Base-by-base conservation (phyloP, 768 basidiomycete species). In the Amanita rimosa region DNA sequence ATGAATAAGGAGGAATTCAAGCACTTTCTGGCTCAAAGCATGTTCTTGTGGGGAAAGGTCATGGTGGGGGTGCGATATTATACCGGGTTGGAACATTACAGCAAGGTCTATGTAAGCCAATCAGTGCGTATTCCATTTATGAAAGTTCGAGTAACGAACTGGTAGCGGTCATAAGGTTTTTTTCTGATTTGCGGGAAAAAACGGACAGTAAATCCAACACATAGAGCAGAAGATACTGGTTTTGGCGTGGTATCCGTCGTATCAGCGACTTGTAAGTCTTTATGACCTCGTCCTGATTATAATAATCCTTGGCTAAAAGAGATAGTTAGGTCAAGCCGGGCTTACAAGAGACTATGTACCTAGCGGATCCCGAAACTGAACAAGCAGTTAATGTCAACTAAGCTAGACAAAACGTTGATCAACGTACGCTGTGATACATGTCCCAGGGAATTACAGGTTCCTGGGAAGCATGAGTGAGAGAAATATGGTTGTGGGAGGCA, bases 191-290 rank as follows among this genome's bases (percentile, higher is more conserved):
- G 50, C 85, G 78, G 3, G 92, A 84, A 65, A 98, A 98, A 6
- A 99, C 95, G 44, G 89, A 91, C 46, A 99, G 73, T 24, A 99
- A 76, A 63, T 99, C 95, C 51, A 99, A 78, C 43, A 98, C 93
- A 63, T 98, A 98, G 48, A 97, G 81, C 19, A 98, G 75, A n/a
- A 98, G 83, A 62, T 94, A 94, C 60, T 96, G 92, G 55, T 97
- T 95, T 17, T 85, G 76, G 26, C 81, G 80, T 1, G 95, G 89
- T 74, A 99, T 79, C 44, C 75, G 72, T 27, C 80, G 75, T 52
- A 99, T 95, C 49, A 99, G 72, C 27, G 73, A 70, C 58, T 88
- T 91, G 73, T 92, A 98, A 3, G 79, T 81, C 36, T 77, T 64
- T 50, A 93, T 85, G 21, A 84, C 75, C 59, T 82, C 76, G 35